A percentile compares a stretch with the other conserved stretches of the same genome.
Conservation (phyloP, 2,329 filamentous ascomycete species). For the Hortaea sp. region DNA sequence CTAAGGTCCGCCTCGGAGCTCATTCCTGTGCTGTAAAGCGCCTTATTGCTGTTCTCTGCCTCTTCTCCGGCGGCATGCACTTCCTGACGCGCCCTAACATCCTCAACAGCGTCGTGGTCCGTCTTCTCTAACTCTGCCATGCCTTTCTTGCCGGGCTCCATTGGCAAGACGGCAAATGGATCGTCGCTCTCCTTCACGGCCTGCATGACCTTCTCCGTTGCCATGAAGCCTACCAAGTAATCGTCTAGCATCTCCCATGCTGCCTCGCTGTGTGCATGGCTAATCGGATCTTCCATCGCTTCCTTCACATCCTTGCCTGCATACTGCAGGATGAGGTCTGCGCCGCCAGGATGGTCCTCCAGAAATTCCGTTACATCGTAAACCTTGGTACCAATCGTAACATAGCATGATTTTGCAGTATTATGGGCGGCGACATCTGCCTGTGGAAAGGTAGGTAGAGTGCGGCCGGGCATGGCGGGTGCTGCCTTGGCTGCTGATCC, state of each 20-base stretch:
- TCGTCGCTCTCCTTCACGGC: conserved; percentile 38
- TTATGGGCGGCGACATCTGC: conserved; percentile 77
- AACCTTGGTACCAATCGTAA: conserved; percentile 79
- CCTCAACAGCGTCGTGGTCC: conserved; percentile 38
- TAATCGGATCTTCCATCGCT: conserved; percentile 73
- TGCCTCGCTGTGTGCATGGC: conserved; percentile 77
- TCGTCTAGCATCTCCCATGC: conserved; percentile 96
- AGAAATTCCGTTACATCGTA: conserved; percentile 93
- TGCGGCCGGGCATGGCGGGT: conserved; percentile 62
- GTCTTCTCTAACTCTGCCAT: conserved; percentile 36
- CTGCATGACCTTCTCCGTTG: conserved; percentile 47
- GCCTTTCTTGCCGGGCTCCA: conserved; percentile 41
- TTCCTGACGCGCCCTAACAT: conserved; percentile 28
- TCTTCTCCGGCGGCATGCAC: conserved; percentile 17
- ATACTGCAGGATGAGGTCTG: conserved; percentile 79
- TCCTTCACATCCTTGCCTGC: conserved; percentile 75
- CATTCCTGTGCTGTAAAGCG: conserved; percentile 59
- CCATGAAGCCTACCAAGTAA: conserved; percentile 70
- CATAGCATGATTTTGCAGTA: conserved; percentile 75
- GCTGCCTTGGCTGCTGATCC: neutral
- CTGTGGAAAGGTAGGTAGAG: conserved; percentile 70
- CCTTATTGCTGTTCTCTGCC: conserved; percentile 18
- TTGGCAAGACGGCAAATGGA: conserved; percentile 42
- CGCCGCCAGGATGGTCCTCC: conserved; percentile 81
- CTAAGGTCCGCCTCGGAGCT: conserved; percentile 76